Base-by-base conservation (phyloP, 345 rosid genomes). In the Corymbia maculata region DNA sequence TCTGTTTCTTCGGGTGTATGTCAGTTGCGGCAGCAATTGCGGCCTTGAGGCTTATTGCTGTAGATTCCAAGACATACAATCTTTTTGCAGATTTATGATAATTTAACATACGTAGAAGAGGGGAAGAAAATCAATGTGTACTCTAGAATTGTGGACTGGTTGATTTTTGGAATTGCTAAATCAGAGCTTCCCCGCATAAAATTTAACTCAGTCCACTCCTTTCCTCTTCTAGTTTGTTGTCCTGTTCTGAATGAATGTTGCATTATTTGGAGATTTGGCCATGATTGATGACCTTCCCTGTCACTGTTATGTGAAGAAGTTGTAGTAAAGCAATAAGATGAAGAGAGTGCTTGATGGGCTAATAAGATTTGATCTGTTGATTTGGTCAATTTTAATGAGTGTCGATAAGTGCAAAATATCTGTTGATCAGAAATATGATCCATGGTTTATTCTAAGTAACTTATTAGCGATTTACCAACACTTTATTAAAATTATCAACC, bases 31-130 rank as follows among this genome's bases (percentile, higher is more conserved):
- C 99, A 5, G 92, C 95, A 53, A 85, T 96, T 66, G 92, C 98
- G 55, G 96, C 98, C 87, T 51, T 97, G 19, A 93, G 97, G 90
- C 98, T 97, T 49, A 98, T 98, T 79, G 91, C 93, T 1, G 91
- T 94, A 6, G 96, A 98, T 90, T 98, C 98, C 86, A 97, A 95
- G 90, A 93, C 92, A 11, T 97, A 95, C 82, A 93, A 96, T 88
- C 91, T 96, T 30, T 98, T 98, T 92, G 99, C 99, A 44, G 99
- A 97, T 93, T 8, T 98, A 50, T 95, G 86, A 89, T 80, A 86
- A 5, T 85, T 17, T 22, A 28, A 30, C 57, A 9, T 66, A 51
- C 17, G 14, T 52, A 11, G 64, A 44, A 32, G 22, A 19, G 61
- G 36, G 86, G 45, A 51, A 85, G n/a, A 75, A 75, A 10, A 11